Conservation (phyloP, 257 asterid species). For the Petrea volubilis region DNA sequence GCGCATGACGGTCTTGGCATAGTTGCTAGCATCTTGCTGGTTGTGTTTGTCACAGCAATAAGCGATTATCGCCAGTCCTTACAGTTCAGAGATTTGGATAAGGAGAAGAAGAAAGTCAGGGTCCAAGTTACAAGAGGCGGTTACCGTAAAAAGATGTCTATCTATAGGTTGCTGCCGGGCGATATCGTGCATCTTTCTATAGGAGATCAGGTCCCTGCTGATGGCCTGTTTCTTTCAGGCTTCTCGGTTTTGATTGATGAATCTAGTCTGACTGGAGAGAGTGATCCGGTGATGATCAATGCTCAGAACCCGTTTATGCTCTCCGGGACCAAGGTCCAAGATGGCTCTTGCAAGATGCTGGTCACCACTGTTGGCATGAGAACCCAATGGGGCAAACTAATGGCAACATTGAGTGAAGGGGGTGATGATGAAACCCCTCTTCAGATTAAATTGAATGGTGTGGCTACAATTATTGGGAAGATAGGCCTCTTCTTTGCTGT, state of each 20-base stretch:
- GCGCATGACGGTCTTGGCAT: slow-evolving; percentile 98
- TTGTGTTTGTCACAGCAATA: slow-evolving; percentile 88
- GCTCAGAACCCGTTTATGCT: slow-evolving; percentile 66
- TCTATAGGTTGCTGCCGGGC: slow-evolving; percentile 73
- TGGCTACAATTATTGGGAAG: slow-evolving; percentile 95
- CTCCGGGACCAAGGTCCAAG: slow-evolving; percentile 94
- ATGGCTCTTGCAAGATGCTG: slow-evolving; percentile 93
- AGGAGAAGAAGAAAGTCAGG: slow-evolving; percentile 85
- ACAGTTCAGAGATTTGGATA: slow-evolving; percentile 86
- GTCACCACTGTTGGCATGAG: slow-evolving; percentile 96
- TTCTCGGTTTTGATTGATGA: slow-evolving; percentile 80
- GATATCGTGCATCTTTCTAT: slow-evolving; percentile 86
- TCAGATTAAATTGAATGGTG: slow-evolving; percentile 92
- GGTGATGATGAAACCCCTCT: slow-evolving; percentile 92
- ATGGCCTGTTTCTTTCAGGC: slow-evolving; percentile 84
- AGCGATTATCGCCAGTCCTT: slow-evolving; percentile 89
- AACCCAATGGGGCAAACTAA: slow-evolving; percentile 93
- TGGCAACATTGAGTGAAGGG: slow-evolving; percentile 93
- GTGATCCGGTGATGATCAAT: slow-evolving; percentile 78
- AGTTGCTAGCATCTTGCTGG: slow-evolving; percentile 79
- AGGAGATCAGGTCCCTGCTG: slow-evolving; percentile 97
- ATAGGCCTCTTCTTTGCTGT: slow-evolving; percentile 86
- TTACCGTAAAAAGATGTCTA: slow-evolving; percentile 69
- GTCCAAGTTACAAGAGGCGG: slow-evolving; percentile 85
- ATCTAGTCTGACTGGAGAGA: slow-evolving; percentile 90